Evolutionary conservation across 2,329 filamentous ascomycete species (phyloP).

Genomic region (Blumeria hordei): DNA sequence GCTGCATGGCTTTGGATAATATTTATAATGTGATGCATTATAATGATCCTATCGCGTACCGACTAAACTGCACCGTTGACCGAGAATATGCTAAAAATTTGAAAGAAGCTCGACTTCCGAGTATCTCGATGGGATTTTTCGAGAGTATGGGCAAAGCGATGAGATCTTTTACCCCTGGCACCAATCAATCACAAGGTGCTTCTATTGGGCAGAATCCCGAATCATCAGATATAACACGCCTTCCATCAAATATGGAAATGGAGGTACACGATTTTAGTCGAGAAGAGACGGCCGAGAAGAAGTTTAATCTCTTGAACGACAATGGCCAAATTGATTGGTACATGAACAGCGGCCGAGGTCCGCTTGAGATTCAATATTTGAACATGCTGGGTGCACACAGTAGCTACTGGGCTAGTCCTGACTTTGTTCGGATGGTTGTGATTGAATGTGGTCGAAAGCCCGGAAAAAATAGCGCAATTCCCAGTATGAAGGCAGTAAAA

Average conservation of each 20-base stretch:
- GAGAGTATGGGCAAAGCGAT: conserved; percentile 38
- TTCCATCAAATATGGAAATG: conserved; percentile 54
- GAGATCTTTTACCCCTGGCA: conserved; percentile 33
- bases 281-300: conserved; percentile 77
- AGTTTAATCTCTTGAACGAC: conserved; percentile 73
- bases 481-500: conserved; percentile 34
- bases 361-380: conserved; percentile 82
- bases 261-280: conserved; percentile 87
- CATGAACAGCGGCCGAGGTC: conserved; percentile 58
- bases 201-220: neutral
- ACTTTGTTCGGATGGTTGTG: conserved; percentile 79
- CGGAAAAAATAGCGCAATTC: conserved; percentile 35
- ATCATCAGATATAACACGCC: conserved; percentile 17
- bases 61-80: conserved; percentile 79
- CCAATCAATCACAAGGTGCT: conserved; percentile 10
- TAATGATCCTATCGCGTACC: conserved; percentile 61
- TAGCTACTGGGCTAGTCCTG: conserved; percentile 71
- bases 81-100: conserved; percentile 52
- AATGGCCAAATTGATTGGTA: conserved; percentile 92
- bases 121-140: conserved; percentile 38
- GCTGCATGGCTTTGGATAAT: conserved; percentile 83
- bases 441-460: conserved; percentile 59
- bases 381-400: conserved; percentile 94
- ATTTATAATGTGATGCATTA: conserved; percentile 72
- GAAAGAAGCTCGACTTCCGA: conserved; percentile 58